A percentile compares a stretch with the other conserved stretches of the same genome.
Conservation (phyloP, 1,284 basidiomycete species). For the Malassezia yamatoensis region DNA sequence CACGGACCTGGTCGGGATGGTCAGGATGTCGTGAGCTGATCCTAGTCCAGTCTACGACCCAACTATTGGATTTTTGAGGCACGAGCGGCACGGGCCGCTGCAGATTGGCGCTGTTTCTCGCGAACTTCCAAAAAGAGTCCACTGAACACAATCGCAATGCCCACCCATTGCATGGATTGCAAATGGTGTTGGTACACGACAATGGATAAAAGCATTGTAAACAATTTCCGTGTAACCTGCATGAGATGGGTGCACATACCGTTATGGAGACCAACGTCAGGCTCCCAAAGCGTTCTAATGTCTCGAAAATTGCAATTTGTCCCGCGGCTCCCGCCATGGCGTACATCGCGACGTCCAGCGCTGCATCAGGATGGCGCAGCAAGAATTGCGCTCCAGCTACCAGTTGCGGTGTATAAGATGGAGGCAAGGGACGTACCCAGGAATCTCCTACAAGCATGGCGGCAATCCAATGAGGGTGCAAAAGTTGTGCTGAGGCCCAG, state of each 20-base stretch:
- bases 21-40: background rate
- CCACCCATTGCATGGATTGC: slow-evolving; percentile 76
- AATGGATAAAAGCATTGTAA: slow-evolving; percentile 94
- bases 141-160: slow-evolving; percentile 77
- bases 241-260: slow-evolving; percentile 20
- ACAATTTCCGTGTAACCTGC: slow-evolving; percentile 79
- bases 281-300: slow-evolving; percentile 86
- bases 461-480: slow-evolving; percentile 18
- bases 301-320: slow-evolving; percentile 97
- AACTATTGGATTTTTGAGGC: slow-evolving; percentile 1
- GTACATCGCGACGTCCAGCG: slow-evolving; percentile 70
- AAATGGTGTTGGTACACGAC: slow-evolving; percentile 81
- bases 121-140: slow-evolving; percentile 90
- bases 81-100: background rate
- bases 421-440: background rate
- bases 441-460: background rate
- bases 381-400: slow-evolving; percentile 55
- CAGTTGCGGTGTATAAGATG: slow-evolving; percentile 52
- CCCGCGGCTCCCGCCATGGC: slow-evolving; percentile 83
- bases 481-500: background rate
- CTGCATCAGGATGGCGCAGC: slow-evolving; percentile 64
- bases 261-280: slow-evolving; percentile 57
- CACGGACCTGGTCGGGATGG: slow-evolving; percentile 1
- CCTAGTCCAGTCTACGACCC: background rate
- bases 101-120: slow-evolving; percentile 22